These are phyloP conservation scores for Nannochloropsis gaditana DNA, from an alignment of 108 stramenopile species.

Conservation along the genomic window DNA sequence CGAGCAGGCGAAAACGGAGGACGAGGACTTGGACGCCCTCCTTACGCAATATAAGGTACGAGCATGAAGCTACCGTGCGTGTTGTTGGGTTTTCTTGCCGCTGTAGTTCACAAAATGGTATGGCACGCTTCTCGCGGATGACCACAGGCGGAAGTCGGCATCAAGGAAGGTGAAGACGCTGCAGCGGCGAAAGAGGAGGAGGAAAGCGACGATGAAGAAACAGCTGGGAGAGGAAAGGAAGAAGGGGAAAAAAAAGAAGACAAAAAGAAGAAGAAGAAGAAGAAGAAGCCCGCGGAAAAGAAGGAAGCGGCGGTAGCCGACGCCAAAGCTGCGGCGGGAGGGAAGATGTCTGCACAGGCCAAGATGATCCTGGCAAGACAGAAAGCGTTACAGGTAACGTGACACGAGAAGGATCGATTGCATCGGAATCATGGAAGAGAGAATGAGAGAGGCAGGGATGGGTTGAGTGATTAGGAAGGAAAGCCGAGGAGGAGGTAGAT, in stretches of 20 bases:
- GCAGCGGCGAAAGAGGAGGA: not conserved
- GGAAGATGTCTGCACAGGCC: not conserved
- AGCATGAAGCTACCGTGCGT: not conserved
- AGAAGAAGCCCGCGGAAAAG: conserved; percentile 26
- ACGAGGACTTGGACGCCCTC: conserved; percentile 13
- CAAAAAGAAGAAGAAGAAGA: conserved; percentile 55
- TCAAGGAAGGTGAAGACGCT: not conserved
- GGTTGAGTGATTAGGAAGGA: conserved; percentile 27
- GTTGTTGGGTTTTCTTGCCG: too few relatives aligned
- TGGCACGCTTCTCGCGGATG: too few relatives aligned
- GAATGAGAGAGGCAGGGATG: conserved; percentile 36
- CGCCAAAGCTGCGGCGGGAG: not conserved
- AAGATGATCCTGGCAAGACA: not conserved
- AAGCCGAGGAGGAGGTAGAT: not conserved
- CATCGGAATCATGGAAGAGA: conserved; percentile 26
- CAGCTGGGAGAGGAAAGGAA: not conserved
- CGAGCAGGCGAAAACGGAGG: not conserved
- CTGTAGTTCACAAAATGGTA: too few relatives aligned
- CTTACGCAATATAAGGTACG: conserved; percentile 5
- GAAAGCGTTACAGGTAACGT: not conserved
- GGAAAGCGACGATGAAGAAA: conserved; percentile 17
- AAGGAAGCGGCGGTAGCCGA: not conserved
- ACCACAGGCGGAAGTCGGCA: conserved; percentile 7
- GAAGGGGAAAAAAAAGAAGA: conserved; percentile 22
- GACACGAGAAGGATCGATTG: conserved; percentile 11